Evolutionary conservation across 805 yeast genomes (phyloP), one percentile per base, ranked within the genome.

Genomic region (Dipodascopsis tothii): DNA sequence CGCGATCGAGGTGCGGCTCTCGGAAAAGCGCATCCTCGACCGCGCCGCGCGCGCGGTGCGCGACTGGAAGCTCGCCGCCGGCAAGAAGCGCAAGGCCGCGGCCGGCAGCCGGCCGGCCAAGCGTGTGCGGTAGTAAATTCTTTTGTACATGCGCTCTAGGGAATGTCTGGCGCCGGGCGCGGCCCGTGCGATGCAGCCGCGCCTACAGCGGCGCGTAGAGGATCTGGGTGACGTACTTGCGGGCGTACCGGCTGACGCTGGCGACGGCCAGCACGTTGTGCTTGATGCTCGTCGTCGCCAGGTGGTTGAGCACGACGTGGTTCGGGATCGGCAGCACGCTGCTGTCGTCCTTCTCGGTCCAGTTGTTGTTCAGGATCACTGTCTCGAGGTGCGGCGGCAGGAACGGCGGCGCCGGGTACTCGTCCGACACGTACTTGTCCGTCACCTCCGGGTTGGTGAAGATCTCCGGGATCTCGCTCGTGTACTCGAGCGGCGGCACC

Each of bases 361-460:
- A 66, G 54, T 69, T 71, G 11, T 71, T 62, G 67, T 90, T 90
- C 58, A 90, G 72, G 43, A 92, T 87, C 44, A 92, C 97, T 57
- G 83, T 82, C 61, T 92, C 98, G 48, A 92, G 71, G 63, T 90
- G 98, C 6, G 98, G 98, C 5, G 98, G 98, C 39, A 92, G 71
- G 60, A 84, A 94, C 19, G 98, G 98, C 18, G 98, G 97, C 23
- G 94, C 86, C 41, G 88, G 64, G 42, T 65, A 63, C 43, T 67
- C 75, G 22, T 62, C 60, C 7, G 67, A 55, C 21, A 66, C 58
- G 45, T 62, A 60, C 39, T 59, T 53, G 47, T 66, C 70, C 46
- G 67, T 56, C 6, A 63, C 66, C 19, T 66, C 70, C 7, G 70
- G 64, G 37, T 65, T 64, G 5, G 65, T 61, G 46, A 69, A 68